Evolutionary conservation across 257 asterid genomes (phyloP).

Genomic region (Plantago major): DNA sequence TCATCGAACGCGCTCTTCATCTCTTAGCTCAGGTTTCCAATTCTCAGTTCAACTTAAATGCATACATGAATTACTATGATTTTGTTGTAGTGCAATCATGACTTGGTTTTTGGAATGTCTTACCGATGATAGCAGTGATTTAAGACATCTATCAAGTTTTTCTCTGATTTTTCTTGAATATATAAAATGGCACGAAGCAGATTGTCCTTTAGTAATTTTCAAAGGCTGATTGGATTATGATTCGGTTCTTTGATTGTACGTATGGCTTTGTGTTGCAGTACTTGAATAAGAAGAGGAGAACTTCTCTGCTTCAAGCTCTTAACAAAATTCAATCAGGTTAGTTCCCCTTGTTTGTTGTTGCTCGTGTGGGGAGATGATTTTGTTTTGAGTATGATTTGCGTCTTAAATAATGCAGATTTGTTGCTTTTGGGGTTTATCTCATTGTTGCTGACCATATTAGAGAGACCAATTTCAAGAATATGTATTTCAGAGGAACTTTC

Average conservation of each 20-base stretch:
- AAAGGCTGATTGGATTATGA: no score
- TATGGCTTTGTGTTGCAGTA: slow-evolving; percentile 29
- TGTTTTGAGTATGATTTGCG: neutral
- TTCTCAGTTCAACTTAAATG: no score
- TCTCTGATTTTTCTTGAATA: no score
- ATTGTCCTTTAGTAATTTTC: no score
- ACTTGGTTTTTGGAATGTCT: no score
- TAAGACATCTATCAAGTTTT: no score
- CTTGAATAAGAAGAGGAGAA: slow-evolving; percentile 51
- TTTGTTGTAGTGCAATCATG: no score
- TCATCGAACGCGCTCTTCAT: slow-evolving; percentile 65
- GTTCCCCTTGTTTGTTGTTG: no score
- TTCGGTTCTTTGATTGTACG: no score
- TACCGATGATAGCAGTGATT: no score
- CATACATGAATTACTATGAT: no score
- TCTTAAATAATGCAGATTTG: slow-evolving; percentile 44
- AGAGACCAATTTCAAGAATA: slow-evolving; percentile 46
- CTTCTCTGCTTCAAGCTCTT: slow-evolving; percentile 52
- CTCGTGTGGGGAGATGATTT: neutral
- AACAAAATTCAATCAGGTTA: slow-evolving; percentile 57
- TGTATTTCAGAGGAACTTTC: slow-evolving; percentile 42
- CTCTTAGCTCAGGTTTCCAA: slow-evolving; percentile 47
- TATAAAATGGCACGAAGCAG: no score
- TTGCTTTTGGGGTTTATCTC: slow-evolving; percentile 78
- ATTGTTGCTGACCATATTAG: slow-evolving; percentile 46